Evolutionary conservation across 1,139 yeast genomes (phyloP), one percentile per base, ranked within the genome.

Genomic region (Magnusiomyces fungicola): DNA sequence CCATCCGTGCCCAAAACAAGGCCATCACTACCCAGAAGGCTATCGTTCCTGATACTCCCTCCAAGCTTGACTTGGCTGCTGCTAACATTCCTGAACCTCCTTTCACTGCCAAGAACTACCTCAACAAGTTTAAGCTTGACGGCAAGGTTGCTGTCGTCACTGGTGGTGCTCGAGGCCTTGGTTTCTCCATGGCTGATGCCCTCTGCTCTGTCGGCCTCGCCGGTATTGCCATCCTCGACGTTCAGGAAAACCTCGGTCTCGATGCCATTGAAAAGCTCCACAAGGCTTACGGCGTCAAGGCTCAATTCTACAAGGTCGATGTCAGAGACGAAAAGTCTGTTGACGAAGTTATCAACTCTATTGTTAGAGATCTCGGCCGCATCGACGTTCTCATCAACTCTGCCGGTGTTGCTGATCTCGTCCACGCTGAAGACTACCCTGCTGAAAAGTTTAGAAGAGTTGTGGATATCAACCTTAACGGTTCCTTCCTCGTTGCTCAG

Each of bases 341-440:
- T 30, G 74, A 71, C 55, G 72, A 68, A 49, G 73, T 74, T 23
- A 70, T 82, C 57, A 69, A 65, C 56, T 72, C 76, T 49, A 78
- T 80, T 50, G 76, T 70, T 47, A 77, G 73, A 57, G 87, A 81
- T 63, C 76, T 76, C 47, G 79, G 80, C 57, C 72, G 79, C 53
- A 79, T 86, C 42, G 80, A 80, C 61, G 69, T 83, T 53, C 75
- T 83, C 56, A 77, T 83, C 59, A 82, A 84, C 71, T 72, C 84
- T 46, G 90, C 94, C 38, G 89, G 94, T 44, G 84, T 84, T 64
- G 84, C 88, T 63, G 90, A 83, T 64, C 79, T 83, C 62, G 82
- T 76, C 67, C 83, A 87, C 45, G 92, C 94, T 46, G 90, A 83
- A 65, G 86, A 82, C 55, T 83, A 85, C 68, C 88, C 92, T 9